Evolutionary conservation across 257 asterid species (phyloP).

Genomic region (Salvia splendens): DNA sequence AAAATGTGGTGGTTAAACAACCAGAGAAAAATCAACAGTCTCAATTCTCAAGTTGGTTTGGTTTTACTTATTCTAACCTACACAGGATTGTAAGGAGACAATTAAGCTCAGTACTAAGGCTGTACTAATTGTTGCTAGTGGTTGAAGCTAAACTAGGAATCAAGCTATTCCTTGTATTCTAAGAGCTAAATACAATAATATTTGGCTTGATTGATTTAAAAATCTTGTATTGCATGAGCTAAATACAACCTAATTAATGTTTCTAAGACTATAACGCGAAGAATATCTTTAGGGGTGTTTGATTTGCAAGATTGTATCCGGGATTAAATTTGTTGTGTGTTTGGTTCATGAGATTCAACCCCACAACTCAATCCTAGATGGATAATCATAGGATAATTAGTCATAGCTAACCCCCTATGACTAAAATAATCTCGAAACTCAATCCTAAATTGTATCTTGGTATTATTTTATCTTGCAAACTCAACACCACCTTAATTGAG

Average conservation of each 20-base stretch:
- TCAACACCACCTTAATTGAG: too few relatives aligned
- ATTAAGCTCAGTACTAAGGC: background rate
- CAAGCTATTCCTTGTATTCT: background rate
- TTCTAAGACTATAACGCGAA: too few relatives aligned
- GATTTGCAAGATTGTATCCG: too few relatives aligned
- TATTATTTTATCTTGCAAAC: too few relatives aligned
- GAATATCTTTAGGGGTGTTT: too few relatives aligned
- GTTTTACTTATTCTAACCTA: conserved; percentile 1
- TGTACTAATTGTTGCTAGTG: background rate
- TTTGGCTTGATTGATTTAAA: background rate
- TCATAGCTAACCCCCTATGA: too few relatives aligned
- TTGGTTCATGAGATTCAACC: too few relatives aligned
- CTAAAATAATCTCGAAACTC: too few relatives aligned
- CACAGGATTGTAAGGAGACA: background rate
- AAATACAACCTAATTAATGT: background rate
- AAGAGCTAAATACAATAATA: background rate
- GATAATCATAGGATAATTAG: too few relatives aligned
- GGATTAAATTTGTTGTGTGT: too few relatives aligned
- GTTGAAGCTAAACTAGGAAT: conserved; percentile 24
- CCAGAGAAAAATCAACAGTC: conserved; percentile 1
- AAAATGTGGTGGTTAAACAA: conserved; percentile 22
- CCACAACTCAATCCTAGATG: too few relatives aligned
- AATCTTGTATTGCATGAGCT: background rate
- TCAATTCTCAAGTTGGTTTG: background rate
- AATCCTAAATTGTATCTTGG: too few relatives aligned